phyloP scores from a whole-genome alignment of 2,329 filamentous ascomycete species.

The Pseudohalonectria lignicola region DNA sequence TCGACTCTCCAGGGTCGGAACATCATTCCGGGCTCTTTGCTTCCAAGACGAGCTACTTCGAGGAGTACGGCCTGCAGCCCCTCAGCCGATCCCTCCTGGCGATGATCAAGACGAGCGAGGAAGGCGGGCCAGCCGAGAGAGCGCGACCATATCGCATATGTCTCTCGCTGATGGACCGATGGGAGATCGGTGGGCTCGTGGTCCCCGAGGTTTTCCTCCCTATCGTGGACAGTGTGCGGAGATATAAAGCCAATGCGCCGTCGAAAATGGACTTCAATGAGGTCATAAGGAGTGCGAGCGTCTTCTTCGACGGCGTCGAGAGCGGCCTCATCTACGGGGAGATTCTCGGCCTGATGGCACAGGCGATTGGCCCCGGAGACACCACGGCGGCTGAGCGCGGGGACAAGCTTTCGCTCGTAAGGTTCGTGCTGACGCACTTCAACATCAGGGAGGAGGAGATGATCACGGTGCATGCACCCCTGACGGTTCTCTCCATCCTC shows the following conservation, averaged over 20 bases:
- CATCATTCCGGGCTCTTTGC: slow-evolving; percentile 30
- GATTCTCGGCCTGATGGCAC: slow-evolving; percentile 55
- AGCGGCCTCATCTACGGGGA: slow-evolving; percentile 88
- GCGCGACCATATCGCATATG: slow-evolving; percentile 85
- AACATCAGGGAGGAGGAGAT: slow-evolving; percentile 96
- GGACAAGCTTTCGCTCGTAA: slow-evolving; percentile 60
- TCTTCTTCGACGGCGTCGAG: slow-evolving; percentile 96
- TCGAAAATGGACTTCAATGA: slow-evolving; percentile 68
- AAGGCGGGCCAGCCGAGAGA: slow-evolving; percentile 48
- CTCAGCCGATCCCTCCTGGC: slow-evolving; percentile 64
- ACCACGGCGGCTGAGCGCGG: slow-evolving; percentile 34
- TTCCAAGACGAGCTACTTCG: slow-evolving; percentile 71
- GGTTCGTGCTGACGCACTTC: slow-evolving; percentile 78
- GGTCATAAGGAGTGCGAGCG: slow-evolving; percentile 82
- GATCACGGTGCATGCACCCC: slow-evolving; percentile 73
- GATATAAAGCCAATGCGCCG: slow-evolving; percentile 55
- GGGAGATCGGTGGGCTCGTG: slow-evolving; percentile 88
- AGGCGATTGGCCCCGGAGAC: slow-evolving; percentile 40
- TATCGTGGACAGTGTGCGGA: slow-evolving; percentile 67
- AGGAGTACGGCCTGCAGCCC: slow-evolving; percentile 63
- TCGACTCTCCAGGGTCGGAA: slow-evolving; percentile 33
- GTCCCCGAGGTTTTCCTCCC: slow-evolving; percentile 84
- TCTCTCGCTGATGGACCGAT: slow-evolving; percentile 92
- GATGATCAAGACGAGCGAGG: slow-evolving; percentile 52
- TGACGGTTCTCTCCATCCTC: slow-evolving; percentile 56